Base-by-base conservation (phyloP, 1,284 basidiomycete genomes). In the Thelephora terrestris region DNA sequence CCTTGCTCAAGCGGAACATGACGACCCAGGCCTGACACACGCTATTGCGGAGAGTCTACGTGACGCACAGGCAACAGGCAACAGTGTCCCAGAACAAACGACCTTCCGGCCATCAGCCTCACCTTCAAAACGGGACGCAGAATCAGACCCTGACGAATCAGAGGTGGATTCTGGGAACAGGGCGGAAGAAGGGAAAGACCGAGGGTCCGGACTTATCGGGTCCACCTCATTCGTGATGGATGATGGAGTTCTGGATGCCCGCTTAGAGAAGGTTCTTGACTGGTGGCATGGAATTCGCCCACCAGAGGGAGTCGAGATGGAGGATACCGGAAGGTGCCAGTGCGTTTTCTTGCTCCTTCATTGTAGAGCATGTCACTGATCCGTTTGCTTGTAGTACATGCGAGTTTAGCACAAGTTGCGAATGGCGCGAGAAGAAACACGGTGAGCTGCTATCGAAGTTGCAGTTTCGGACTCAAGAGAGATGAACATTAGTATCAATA, bases 361-460 rank as follows among this genome's bases (percentile, higher is more conserved):
- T 17, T 47, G 45, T 25, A 55, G 34, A 43, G 32, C 16, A 42
- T 14, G 38, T 23, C 25, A 9, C 37, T 29, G 5, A 35, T 18
- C 7, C 9, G 12, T 32, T 10, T 12, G 12, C 29, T 12, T 32
- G 16, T 51, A 91, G 84, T 29, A 76, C 78, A 35, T 94, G 91
- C 58, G 90, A 92, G 62, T 93, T 91, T 61, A 66, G 67, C 42
- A 68, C 78, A 1, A 81, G 75, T 10, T 94, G 90, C 57, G 91
- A 93, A 66, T 94, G 90, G 90, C 71, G 88, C 60, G 79, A 81
- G 50, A 63, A 70, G 54, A 86, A 81, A 59, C 81, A 81, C 3
- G 53, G 54, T 35, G 80, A 82, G 54, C 29, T 32, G 7, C 29
- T 32, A 32, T 32, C 29, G 6, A 32, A 32, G 3, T 14, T 32